phyloP scores from a whole-genome alignment of 1,284 basidiomycete genomes.

The Sphagnurus paluster region DNA sequence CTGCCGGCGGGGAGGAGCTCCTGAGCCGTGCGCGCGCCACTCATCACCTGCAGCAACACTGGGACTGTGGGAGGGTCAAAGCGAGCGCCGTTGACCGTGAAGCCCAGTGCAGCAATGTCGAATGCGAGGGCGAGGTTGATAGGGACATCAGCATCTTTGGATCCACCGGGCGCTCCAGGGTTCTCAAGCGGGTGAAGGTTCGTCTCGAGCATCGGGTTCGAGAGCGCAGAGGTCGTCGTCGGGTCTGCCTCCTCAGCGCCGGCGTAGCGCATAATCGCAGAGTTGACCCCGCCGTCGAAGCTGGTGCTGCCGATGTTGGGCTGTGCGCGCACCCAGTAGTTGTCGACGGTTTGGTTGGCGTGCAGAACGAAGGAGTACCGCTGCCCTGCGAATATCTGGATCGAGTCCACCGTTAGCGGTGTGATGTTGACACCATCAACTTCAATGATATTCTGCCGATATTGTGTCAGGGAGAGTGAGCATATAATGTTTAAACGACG shows the following conservation, averaged over 20 bases:
- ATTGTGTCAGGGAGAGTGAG: neutral
- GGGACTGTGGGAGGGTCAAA: constrained; percentile 40
- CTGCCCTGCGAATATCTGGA: constrained; percentile 33
- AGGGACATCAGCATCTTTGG: constrained; percentile 35
- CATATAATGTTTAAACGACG: neutral
- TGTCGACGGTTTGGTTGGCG: constrained; percentile 33
- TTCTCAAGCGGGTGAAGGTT: constrained; percentile 11
- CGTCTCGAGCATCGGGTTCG: constrained; percentile 33
- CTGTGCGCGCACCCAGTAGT: constrained; percentile 41
- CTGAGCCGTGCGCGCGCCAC: constrained; percentile 39
- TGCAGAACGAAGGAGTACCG: constrained; percentile 30
- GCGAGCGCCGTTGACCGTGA: constrained; percentile 33
- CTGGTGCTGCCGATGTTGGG: constrained; percentile 29
- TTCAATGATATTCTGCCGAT: constrained; percentile 41
- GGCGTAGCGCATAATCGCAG: constrained; percentile 39
- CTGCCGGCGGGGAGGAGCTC: constrained; percentile 44
- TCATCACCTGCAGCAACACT: constrained; percentile 51
- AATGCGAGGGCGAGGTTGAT: constrained; percentile 33
- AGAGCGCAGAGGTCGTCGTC: constrained; percentile 28
- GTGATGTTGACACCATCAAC: constrained; percentile 39
- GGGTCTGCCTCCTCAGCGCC: constrained; percentile 41
- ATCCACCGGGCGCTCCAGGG: constrained; percentile 38
- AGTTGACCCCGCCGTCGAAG: constrained; percentile 30
- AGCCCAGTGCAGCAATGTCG: constrained; percentile 24
- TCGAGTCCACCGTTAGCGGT: constrained; percentile 28